Evolutionary conservation across 495 filamentous ascomycete species (phyloP).

Genomic region (Penicillium soppii): DNA sequence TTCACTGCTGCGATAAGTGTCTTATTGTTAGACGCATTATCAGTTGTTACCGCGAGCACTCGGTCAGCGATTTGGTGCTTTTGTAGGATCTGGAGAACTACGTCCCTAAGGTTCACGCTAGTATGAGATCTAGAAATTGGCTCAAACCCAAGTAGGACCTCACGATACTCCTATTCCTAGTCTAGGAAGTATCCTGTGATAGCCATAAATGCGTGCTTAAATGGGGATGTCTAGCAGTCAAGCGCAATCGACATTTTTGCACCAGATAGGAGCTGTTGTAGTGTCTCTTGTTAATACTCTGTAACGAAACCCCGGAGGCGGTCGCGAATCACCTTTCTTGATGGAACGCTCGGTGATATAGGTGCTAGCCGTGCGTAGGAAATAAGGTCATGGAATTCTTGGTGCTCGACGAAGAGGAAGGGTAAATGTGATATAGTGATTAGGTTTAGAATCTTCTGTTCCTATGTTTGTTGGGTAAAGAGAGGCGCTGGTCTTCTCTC

Average conservation of each 20-base stretch:
- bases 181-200: slow-evolving; percentile 17
- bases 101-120: neutral
- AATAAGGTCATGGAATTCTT: neutral
- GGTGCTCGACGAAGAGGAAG: neutral
- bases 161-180: slow-evolving; percentile 9
- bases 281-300: slow-evolving; percentile 1
- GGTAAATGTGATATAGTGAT: neutral
- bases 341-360: neutral
- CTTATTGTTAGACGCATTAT: too few relatives aligned
- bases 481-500: neutral
- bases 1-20: too few relatives aligned
- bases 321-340: neutral
- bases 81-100: slow-evolving; percentile 3
- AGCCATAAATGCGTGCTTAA: slow-evolving; percentile 18
- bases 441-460: neutral
- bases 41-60: too few relatives aligned
- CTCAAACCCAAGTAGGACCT: slow-evolving; percentile 17
- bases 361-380: slow-evolving; percentile 1
- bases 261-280: slow-evolving; percentile 1
- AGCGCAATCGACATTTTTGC: slow-evolving; percentile 12
- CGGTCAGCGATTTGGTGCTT: too few relatives aligned
- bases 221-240: slow-evolving; percentile 15
- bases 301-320: slow-evolving; percentile 1
- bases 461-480: neutral
- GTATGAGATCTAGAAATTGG: slow-evolving; percentile 7